Conservation (phyloP, 805 yeast genomes). For the Ogataea angusta region DNA sequence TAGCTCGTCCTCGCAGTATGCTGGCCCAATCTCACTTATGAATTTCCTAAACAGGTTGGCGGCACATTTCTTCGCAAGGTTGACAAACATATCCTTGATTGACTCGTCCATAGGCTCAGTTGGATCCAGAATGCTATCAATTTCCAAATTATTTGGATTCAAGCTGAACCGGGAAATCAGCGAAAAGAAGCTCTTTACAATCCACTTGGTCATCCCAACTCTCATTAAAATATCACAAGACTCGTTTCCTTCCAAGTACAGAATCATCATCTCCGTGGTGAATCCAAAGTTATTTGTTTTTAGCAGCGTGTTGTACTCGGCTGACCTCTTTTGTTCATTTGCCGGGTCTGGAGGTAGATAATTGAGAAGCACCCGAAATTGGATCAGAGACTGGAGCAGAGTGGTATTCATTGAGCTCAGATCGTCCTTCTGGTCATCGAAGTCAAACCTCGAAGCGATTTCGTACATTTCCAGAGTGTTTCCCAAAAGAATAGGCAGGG, state of each 20-base stretch:
- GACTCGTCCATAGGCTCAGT: conserved; percentile 5
- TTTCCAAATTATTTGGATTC: conserved; percentile 17
- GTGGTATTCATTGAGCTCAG: conserved; percentile 24
- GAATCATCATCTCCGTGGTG: conserved; percentile 37
- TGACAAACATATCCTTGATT: conserved; percentile 6
- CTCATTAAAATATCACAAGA: conserved; percentile 37
- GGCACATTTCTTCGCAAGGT: conserved; percentile 15
- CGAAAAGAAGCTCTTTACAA: conserved; percentile 20
- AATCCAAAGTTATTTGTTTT: conserved; percentile 31
- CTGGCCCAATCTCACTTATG: conserved; percentile 29
- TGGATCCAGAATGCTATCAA: conserved; percentile 20
- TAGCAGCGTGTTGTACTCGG: conserved; percentile 29
- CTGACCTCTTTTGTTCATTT: conserved; percentile 10
- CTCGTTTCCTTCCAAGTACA: conserved; percentile 45
- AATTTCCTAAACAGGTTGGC: conserved; percentile 17
- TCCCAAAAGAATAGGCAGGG: conserved; percentile 34
- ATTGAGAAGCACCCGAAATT: conserved; percentile 34
- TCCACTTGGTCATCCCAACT: conserved; percentile 22
- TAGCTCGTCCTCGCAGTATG: conserved; percentile 31
- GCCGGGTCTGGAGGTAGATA: conserved; percentile 18
- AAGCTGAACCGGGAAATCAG: conserved; percentile 18
- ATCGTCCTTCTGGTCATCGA: conserved; percentile 3
- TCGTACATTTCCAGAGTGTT: conserved; percentile 58
- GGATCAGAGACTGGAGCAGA: conserved; percentile 42
- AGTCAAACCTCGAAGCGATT: conserved; percentile 50